A percentile compares a stretch with the other conserved stretches of the same genome.
These are phyloP conservation scores for Penicillium diatomitis DNA, from an alignment of 495 filamentous ascomycete species.

Conservation along the genomic window DNA sequence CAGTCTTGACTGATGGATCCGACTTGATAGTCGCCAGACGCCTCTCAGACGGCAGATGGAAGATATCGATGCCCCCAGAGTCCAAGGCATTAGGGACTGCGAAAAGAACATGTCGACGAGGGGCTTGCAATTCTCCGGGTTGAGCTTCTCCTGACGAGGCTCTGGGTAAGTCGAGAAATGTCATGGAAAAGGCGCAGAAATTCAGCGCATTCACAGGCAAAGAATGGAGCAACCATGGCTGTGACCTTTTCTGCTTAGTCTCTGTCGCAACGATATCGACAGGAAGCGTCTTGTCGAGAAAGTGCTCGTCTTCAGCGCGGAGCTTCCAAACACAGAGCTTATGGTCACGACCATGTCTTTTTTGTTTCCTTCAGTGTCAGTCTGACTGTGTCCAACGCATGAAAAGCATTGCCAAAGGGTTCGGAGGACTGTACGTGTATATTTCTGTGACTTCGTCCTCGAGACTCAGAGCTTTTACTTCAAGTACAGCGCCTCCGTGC, in stretches of 20 bases:
- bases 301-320: conserved; percentile 40
- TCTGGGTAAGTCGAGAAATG: conserved; percentile 9
- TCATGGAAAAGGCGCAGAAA: conserved; percentile 79
- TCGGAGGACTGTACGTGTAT: conserved; percentile 51
- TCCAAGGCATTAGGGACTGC: conserved; percentile 70
- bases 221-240: conserved; percentile 80
- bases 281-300: conserved; percentile 61
- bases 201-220: conserved; percentile 88
- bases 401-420: background rate
- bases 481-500: conserved; percentile 71
- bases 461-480: conserved; percentile 48
- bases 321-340: conserved; percentile 81
- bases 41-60: conserved; percentile 65
- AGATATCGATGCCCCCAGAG: conserved; percentile 78
- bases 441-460: conserved; percentile 45
- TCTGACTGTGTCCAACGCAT: too few species aligned
- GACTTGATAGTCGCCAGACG: conserved; percentile 59
- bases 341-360: conserved; percentile 83
- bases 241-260: conserved; percentile 21
- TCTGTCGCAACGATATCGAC: conserved; percentile 40
- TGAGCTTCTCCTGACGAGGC: background rate
- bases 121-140: background rate
- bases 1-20: conserved; percentile 48
- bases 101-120: conserved; percentile 40
- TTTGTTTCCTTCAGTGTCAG: too few species aligned